Evolutionary conservation across 1,139 yeast genomes (phyloP).

Genomic region (Pichia inconspicua): DNA sequence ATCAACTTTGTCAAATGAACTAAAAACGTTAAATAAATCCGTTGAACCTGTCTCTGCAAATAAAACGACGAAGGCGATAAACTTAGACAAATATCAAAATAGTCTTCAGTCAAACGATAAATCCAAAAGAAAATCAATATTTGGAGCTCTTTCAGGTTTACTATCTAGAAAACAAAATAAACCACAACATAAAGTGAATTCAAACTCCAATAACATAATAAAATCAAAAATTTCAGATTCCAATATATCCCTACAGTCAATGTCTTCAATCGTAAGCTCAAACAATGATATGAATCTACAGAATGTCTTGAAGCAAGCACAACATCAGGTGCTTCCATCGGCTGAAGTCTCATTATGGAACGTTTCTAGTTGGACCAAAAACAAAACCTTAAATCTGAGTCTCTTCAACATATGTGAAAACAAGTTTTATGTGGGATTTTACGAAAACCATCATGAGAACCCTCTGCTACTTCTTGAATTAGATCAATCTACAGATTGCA

Average conservation of each 20-base stretch:
- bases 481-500: constrained; percentile 11
- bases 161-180: constrained; percentile 1
- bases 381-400: background rate
- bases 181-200: background rate
- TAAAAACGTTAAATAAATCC: background rate
- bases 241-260: constrained; percentile 3
- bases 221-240: constrained; percentile 1
- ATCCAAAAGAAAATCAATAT: constrained; percentile 5
- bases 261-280: background rate
- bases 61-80: background rate
- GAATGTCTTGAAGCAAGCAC: background rate
- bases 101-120: constrained; percentile 1
- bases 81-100: constrained; percentile 8
- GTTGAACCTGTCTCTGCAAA: background rate
- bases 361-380: constrained; percentile 20
- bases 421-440: constrained; percentile 7
- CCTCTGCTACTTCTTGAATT: constrained; percentile 11
- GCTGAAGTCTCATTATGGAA: constrained; percentile 23
- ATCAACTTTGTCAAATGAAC: background rate
- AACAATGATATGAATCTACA: background rate
- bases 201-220: background rate
- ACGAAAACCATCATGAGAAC: constrained; percentile 1
- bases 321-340: constrained; percentile 15
- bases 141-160: constrained; percentile 8
- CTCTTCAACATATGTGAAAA: background rate